Evolutionary conservation across 202 grass and related monocot genomes (phyloP), one percentile per base, ranked within the genome.

Genomic region (Digitaria exilis): DNA sequence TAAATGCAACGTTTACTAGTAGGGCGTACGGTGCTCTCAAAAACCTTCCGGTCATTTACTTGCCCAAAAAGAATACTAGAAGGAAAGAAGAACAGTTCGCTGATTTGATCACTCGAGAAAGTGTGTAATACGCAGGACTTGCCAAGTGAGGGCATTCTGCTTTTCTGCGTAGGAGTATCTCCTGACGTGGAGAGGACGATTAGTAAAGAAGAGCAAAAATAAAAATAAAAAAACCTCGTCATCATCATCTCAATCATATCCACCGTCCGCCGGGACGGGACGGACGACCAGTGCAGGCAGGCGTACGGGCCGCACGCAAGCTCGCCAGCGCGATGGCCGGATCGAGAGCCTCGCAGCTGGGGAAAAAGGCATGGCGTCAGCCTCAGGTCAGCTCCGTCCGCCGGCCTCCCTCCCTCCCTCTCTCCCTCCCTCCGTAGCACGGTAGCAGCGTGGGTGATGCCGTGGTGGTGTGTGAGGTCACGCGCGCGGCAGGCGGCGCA

Each of bases 191-290:
- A 24, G 34, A 71, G 45, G 62, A 41, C 77, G 77, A n/a, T n/a
- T n/a, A n/a, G n/a, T n/a, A n/a, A n/a, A n/a, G n/a, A n/a, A n/a
- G n/a, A n/a, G n/a, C n/a, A n/a, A 73, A 52, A 57, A 42, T 45
- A n/a, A 43, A 39, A 59, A 28, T 34, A 24, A n/a, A n/a, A n/a
- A n/a, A n/a, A n/a, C n/a, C 2, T 58, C 43, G 46, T 43, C 45
- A 85, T 90, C 58, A 74, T 82, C 73, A 30, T 52, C 58, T 82
- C 83, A 86, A 86, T 86, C 88, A 86, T n/a, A n/a, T 90, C 52
- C 83, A 78, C 9, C 66, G 43, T 68, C 18, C 42, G 44, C 76
- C 31, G 56, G 25, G 58, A 78, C 57, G 57, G 65, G 83, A 82
- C 37, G 72, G 78, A 66, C 68, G 63, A 7, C 4, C 77, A 72